Percentiles rank a stretch among this genome's conserved stretches.
These are phyloP conservation scores for Neocatenulostroma microsporum DNA, from an alignment of 2,329 filamentous ascomycete genomes.

Conservation along the genomic window DNA sequence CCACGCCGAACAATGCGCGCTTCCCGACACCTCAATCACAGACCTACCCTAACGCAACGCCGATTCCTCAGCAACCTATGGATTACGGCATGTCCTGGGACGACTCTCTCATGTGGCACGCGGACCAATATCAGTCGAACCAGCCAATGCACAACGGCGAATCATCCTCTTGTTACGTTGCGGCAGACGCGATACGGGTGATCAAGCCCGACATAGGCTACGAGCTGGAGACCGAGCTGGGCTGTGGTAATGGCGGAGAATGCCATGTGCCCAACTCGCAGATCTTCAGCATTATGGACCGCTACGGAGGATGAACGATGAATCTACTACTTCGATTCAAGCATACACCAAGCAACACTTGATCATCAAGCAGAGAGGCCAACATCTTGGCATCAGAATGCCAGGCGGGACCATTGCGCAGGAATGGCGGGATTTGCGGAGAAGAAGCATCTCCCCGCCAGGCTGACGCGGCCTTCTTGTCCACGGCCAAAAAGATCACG, in stretches of 20 bases:
- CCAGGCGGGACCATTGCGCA: too few relatives aligned
- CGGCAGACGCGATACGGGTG: conserved; percentile 39
- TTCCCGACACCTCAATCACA: neutral
- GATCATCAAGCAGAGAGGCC: too few relatives aligned
- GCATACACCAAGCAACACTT: too few relatives aligned
- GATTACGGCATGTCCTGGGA: conserved; percentile 10
- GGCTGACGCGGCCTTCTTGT: too few relatives aligned
- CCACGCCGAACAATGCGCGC: neutral
- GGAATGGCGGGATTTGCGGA: too few relatives aligned
- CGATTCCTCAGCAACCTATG: neutral
- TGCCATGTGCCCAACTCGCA: conserved; percentile 38
- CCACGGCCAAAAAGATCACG: too few relatives aligned
- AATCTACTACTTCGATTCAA: too few relatives aligned
- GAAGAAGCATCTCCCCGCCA: too few relatives aligned
- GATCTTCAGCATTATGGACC: conserved; percentile 40
- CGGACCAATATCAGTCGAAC: conserved; percentile 7
- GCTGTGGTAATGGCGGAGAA: conserved; percentile 32
- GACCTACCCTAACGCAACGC: neutral
- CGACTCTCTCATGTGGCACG: conserved; percentile 11
- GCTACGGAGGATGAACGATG: too few relatives aligned
- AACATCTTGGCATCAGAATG: too few relatives aligned
- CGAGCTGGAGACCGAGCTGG: conserved; percentile 34
- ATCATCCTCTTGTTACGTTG: conserved; percentile 31
- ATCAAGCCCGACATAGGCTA: conserved; percentile 34
- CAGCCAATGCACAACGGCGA: conserved; percentile 4